Base-by-base conservation (phyloP, 768 basidiomycete species). In the Albatrellus ellisii region DNA sequence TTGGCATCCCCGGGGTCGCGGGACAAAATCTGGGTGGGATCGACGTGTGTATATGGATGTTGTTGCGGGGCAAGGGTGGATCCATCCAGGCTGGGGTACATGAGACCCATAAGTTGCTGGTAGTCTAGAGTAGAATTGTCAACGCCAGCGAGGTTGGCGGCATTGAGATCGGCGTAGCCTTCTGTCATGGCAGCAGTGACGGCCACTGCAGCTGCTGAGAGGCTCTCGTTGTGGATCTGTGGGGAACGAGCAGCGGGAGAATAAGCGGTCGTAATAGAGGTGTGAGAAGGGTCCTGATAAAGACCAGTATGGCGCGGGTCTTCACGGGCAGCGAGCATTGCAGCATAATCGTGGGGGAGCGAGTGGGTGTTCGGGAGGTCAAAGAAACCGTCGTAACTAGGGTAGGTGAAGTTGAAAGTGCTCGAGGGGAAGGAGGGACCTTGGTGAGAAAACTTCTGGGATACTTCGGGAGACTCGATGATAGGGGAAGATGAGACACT, bases 1-100 rank as follows among this genome's bases (percentile, higher is more conserved):
- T 58, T 55, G 26, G 65, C 62, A 39, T 22, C 35, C 6, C 49
- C 44, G 35, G 65, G 63, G 32, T 69, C 66, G 29, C 63, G 58
- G n/a, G 65, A 66, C 45, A 72, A 59, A 33, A 94, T 84, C 62
- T 94, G 88, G n/a, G 83, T 82, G 6, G 92, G 92, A 63, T 97
- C 88, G 45, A 97, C 84, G 59, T 84, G 80, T 26, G 83, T 85
- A 61, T 72, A 84, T 6, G 73, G 71, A n/a, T n/a, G n/a, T n/a
- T n/a, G n/a, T 39, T 53, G 52, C 42, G 62, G 60, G 22, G 67
- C 41, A 26, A 51, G 58, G 28, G 58, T 55, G 4, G 62, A 56
- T 24, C 61, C 56, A 47, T 77, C 73, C 44, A 75, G 57, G 44
- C 65, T 62, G 21, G 77, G 62, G 56, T 78, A 83, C 47, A 75